Base-by-base conservation (phyloP, 768 basidiomycete genomes). In the Amanita rubescens region DNA sequence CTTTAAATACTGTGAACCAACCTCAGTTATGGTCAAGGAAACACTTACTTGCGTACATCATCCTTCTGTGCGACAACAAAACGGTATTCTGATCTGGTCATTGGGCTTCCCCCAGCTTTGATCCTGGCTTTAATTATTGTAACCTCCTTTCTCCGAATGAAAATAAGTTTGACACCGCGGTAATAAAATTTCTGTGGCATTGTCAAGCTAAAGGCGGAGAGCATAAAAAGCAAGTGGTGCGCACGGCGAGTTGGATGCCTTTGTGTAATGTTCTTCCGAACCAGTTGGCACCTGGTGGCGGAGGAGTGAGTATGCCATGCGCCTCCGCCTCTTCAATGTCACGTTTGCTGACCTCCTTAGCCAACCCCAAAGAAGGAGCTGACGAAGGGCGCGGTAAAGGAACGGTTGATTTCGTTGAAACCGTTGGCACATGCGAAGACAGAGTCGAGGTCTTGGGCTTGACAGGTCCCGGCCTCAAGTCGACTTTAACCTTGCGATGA, bases 101-200 rank as follows among this genome's bases (percentile, higher is more conserved):
- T 70, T 7, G 80, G 76, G 7, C 71, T 65, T 8, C 87, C 88
- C 3, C 85, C 88, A 3, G 71, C 66, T 56, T 70, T 69, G 20
- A 84, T 71, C 34, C 90, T 79, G 5, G 72, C 69, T 19, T 65
- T 70, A 46, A 93, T 87, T 9, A 67, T 71, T 5, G 69, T 66
- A 15, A 76, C 80, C 38, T 80, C 75, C 58, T 71, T 72, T 14
- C 80, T 74, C 56, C 91, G 79, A 33, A 75, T 73, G 61, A 80
- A 78, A 57, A 93, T 81, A 55, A 86, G 74, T 67, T 84, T 88
- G 54, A 87, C 71, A 24, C 90, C 91, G 33, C 80, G 75, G 61
- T 73, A 84, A 68, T 94, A 94, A 67, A 94, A 94, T 85, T 90
- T 90, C 85, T 85, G 61, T 19, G 24, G 20, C 11, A 33, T n/a